A percentile compares a stretch with the other conserved stretches of the same genome.
phyloP scores from a whole-genome alignment of 2,329 filamentous ascomycete genomes.

The Fusarium euwallaceae region DNA sequence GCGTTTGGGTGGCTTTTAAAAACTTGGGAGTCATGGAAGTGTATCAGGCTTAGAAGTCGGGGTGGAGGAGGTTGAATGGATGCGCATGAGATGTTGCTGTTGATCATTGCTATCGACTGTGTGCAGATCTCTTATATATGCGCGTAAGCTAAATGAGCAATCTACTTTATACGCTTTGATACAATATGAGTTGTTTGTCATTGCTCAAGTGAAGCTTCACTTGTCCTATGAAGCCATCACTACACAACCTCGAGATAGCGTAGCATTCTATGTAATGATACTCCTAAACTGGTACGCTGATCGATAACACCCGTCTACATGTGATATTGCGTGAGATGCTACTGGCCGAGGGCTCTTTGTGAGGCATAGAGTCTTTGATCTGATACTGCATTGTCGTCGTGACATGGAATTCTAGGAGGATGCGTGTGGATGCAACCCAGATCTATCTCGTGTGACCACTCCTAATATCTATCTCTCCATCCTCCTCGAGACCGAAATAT shows the following conservation, averaged over 20 bases:
- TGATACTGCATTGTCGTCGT: constrained; percentile 67
- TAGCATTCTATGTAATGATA: neutral
- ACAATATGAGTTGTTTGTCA: neutral
- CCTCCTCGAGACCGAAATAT: neutral
- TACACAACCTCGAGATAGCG: neutral
- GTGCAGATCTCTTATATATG: constrained; percentile 2
- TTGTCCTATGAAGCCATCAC: neutral
- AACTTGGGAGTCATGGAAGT: constrained; percentile 41
- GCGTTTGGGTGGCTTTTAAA: constrained; percentile 45
- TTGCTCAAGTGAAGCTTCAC: neutral
- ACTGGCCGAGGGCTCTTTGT: constrained; percentile 80
- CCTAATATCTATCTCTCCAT: neutral
- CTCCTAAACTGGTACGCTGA: constrained; percentile 25
- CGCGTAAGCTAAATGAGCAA: constrained; percentile 20
- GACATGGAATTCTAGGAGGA: neutral
- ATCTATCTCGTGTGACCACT: constrained; percentile 54
- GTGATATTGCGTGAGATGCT: constrained; percentile 82
- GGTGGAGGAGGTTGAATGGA: neutral
- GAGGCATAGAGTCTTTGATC: constrained; percentile 78
- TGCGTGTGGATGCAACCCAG: neutral
- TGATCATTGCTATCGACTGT: neutral
- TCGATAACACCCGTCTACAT: constrained; percentile 34
- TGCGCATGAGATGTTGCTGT: neutral
- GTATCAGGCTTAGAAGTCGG: constrained; percentile 24
- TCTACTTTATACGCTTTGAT: constrained; percentile 16